These are phyloP conservation scores for Cystofilobasidium macerans DNA, from an alignment of 768 basidiomycete species.

Conservation along the genomic window DNA sequence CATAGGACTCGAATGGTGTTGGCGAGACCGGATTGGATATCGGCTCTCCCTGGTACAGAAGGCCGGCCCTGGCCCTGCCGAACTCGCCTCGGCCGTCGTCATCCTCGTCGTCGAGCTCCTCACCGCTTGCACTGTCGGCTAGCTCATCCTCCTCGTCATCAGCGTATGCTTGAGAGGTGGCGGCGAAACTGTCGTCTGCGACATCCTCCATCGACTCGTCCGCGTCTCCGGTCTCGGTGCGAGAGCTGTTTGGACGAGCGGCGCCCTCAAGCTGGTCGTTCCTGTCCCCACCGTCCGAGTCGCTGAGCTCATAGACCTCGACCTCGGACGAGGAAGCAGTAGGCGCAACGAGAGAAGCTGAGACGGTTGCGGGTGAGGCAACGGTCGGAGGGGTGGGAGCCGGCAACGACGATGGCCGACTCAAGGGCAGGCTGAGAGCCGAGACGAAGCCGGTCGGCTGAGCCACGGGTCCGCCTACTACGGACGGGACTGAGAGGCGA, in stretches of 20 bases:
- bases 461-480: too few species aligned
- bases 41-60: too few species aligned
- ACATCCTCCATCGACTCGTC: neutral
- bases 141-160: slow-evolving; percentile 14
- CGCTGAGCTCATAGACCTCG: slow-evolving; percentile 11
- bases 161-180: neutral
- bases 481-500: neutral
- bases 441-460: neutral
- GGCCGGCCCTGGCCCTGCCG: too few species aligned
- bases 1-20: too few species aligned
- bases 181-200: too few species aligned
- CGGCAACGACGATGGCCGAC: neutral
- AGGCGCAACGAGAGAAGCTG: too few species aligned
- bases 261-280: neutral
- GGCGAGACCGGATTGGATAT: too few species aligned
- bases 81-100: neutral
- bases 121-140: slow-evolving; percentile 1
- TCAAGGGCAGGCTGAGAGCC: neutral
- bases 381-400: too few species aligned
- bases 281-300: slow-evolving; percentile 8
- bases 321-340: neutral
- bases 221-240: neutral
- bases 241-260: neutral
- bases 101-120: slow-evolving; percentile 9
- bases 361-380: neutral